phyloP scores from a whole-genome alignment of 495 filamentous ascomycete species.

The Astrocystis sublimbata region DNA sequence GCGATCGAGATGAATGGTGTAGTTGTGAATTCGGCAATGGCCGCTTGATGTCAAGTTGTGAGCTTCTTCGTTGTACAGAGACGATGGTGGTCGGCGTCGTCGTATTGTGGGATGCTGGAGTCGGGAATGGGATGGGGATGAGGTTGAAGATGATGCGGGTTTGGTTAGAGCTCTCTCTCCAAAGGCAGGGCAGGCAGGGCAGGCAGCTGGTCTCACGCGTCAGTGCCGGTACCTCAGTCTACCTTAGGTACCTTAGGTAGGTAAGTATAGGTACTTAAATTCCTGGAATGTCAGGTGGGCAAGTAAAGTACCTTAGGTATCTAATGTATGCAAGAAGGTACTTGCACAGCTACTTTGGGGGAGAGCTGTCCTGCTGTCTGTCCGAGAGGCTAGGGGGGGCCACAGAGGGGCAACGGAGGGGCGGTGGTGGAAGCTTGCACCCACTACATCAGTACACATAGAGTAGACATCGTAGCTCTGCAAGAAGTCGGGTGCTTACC shows the following conservation, averaged over 20 bases:
- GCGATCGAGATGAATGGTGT: background rate
- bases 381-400: no score
- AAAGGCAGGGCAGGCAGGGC: conserved; percentile 18
- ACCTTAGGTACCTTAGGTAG: background rate
- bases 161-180: conserved; percentile 21
- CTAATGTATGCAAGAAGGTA: no score
- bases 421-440: no score
- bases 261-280: conserved; percentile 15
- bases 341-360: no score
- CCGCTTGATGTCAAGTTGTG: background rate
- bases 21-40: background rate
- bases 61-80: background rate
- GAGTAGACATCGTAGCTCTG: no score
- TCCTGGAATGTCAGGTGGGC: no score
- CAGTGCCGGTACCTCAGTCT: conserved; percentile 12
- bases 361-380: no score
- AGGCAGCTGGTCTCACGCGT: conserved; percentile 38
- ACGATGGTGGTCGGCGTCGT: conserved; percentile 1
- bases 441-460: no score
- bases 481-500: no score
- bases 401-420: no score
- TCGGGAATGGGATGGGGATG: conserved; percentile 13
- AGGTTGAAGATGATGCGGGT: conserved; percentile 16
- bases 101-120: background rate
- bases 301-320: no score